Percentiles rank a stretch among this genome's conserved stretches.
Evolutionary conservation across 2,329 filamentous ascomycete genomes (phyloP).

Genomic region (Davidsoniella neocaledoniae): DNA sequence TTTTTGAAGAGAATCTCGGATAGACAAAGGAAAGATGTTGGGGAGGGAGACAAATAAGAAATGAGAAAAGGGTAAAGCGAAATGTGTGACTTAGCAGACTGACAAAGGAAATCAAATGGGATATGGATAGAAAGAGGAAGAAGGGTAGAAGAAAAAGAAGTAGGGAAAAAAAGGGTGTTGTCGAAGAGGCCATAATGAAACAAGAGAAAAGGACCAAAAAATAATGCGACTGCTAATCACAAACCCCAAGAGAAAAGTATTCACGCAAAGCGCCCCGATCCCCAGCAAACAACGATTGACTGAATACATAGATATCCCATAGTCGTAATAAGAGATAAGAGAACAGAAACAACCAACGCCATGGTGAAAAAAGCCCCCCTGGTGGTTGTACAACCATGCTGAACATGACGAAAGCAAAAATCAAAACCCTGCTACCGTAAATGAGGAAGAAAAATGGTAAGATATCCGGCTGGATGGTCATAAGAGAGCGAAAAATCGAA

Average conservation of each 20-base stretch:
- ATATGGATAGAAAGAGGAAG: neutral
- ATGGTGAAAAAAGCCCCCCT: slow-evolving; percentile 8
- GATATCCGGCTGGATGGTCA: slow-evolving; percentile 7
- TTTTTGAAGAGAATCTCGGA: neutral
- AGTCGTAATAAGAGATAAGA: slow-evolving; percentile 11
- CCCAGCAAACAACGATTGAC: slow-evolving; percentile 9
- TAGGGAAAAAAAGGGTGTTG: neutral
- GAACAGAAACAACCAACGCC: slow-evolving; percentile 13
- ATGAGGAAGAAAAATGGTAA: slow-evolving; percentile 1
- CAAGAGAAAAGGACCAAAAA: slow-evolving; percentile 5
- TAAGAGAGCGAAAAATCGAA: slow-evolving; percentile 2
- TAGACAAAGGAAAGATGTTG: neutral
- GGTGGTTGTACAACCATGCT: slow-evolving; percentile 12
- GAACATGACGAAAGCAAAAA: slow-evolving; percentile 13
- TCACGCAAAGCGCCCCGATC: slow-evolving; percentile 8
- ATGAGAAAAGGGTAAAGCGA: neutral
- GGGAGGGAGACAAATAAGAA: neutral
- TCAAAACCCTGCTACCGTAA: slow-evolving; percentile 6
- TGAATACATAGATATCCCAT: slow-evolving; percentile 12
- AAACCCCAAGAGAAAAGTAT: slow-evolving; percentile 8
- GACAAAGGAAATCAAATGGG: slow-evolving; percentile 7
- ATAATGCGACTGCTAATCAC: slow-evolving; percentile 11
- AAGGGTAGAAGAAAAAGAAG: neutral
- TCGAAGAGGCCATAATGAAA: neutral
- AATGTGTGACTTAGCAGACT: slow-evolving; percentile 2